Conservation (phyloP, 805 yeast genomes). For the Saccharomycopsis sp. region DNA sequence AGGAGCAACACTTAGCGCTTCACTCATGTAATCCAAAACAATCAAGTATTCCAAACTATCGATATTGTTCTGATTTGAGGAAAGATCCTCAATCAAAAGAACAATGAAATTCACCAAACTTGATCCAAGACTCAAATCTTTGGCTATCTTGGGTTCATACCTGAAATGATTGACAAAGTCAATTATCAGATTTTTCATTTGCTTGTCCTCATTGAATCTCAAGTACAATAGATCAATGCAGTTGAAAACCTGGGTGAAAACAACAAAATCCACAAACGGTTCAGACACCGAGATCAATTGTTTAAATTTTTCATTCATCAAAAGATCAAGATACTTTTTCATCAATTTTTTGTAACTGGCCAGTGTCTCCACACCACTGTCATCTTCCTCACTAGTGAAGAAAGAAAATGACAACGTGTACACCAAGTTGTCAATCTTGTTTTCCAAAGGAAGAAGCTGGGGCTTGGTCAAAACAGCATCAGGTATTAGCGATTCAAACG, state of each 20-base stretch:
- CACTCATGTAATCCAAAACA: too few relatives aligned
- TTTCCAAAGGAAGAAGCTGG: conserved; percentile 3
- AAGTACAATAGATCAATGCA: conserved; percentile 3
- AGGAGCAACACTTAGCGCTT: too few relatives aligned
- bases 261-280: conserved; percentile 4
- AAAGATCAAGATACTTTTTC: background rate
- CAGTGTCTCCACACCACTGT: background rate
- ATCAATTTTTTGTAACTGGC: background rate
- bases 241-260: conserved; percentile 1
- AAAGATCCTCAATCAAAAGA: background rate
- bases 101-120: background rate
- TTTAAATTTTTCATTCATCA: conserved; percentile 2
- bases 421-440: conserved; percentile 9
- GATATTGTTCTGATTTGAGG: too few relatives aligned
- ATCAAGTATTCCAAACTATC: too few relatives aligned
- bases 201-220: background rate
- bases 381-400: background rate
- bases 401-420: background rate
- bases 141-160: background rate
- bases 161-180: background rate
- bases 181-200: background rate
- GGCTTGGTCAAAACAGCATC: too few relatives aligned
- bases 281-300: background rate
- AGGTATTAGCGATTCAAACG: too few relatives aligned
- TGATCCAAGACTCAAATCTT: background rate